phyloP scores from a whole-genome alignment of 176 grass and related monocot genomes.

The Canna indica region DNA sequence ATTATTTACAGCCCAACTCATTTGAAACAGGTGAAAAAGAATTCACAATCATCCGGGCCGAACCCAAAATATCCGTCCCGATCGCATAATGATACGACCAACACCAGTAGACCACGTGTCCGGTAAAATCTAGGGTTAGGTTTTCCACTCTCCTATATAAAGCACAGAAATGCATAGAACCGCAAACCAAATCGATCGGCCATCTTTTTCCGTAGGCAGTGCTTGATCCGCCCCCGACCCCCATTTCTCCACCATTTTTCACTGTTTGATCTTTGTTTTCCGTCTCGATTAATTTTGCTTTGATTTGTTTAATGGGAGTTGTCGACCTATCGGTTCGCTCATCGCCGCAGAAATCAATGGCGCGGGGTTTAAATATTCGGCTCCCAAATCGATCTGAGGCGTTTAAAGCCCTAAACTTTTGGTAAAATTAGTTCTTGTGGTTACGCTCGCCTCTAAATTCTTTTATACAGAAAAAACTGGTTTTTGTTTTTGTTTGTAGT shows the following conservation, averaged over 20 bases:
- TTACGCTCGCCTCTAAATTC: conserved; percentile 59
- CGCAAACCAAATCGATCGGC: background rate
- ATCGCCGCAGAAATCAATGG: conserved; percentile 10
- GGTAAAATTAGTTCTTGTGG: conserved; percentile 23
- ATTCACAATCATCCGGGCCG: too few species aligned
- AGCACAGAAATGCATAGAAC: background rate
- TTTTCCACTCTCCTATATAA: background rate
- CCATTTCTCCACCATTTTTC: too few species aligned
- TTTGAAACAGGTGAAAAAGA: too few species aligned
- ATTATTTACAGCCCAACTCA: too few species aligned
- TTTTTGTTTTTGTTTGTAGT: background rate
- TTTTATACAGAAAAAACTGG: accelerated
- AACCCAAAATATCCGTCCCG: background rate
- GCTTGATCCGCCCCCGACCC: too few species aligned
- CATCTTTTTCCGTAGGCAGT: too few species aligned
- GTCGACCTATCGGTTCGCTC: conserved; percentile 7
- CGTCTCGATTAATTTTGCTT: background rate
- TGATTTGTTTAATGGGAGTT: background rate
- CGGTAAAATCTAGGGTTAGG: background rate
- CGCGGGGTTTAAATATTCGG: background rate
- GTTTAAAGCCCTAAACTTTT: conserved; percentile 44
- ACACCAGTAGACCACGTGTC: too few species aligned
- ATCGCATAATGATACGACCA: too few species aligned
- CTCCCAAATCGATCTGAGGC: conserved; percentile 40
- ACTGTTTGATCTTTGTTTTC: background rate